phyloP scores from a whole-genome alignment of 371 early-diverging fungal genomes.

The Apophysomyces variabilis region DNA sequence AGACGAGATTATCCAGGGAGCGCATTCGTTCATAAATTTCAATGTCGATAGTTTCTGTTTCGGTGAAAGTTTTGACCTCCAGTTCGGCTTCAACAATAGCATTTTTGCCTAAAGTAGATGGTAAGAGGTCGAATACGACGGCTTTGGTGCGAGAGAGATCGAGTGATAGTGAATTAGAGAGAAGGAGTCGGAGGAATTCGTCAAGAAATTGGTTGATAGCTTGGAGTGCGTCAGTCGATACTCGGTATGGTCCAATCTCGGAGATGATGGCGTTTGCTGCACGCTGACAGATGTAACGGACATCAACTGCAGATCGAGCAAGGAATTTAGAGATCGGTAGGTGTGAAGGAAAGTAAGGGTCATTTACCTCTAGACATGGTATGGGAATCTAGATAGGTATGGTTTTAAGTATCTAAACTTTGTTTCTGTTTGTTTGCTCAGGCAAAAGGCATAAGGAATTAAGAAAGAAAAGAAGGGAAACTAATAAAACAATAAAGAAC shows the following conservation, averaged over 20 bases:
- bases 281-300: conserved; percentile 60
- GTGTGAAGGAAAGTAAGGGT: neutral
- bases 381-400: conserved; percentile 8
- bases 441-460: conserved; percentile 10
- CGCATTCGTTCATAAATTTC: conserved; percentile 45
- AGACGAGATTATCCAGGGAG: conserved; percentile 18
- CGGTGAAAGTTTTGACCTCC: conserved; percentile 59
- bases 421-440: conserved; percentile 11
- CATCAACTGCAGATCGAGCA: conserved; percentile 7
- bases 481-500: conserved; percentile 7
- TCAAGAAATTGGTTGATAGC: conserved; percentile 66
- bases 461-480: conserved; percentile 2
- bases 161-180: conserved; percentile 49
- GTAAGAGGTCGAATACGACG: conserved; percentile 48
- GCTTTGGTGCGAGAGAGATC: conserved; percentile 57
- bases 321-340: too few species aligned
- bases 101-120: conserved; percentile 60
- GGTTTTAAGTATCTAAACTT: conserved; percentile 2
- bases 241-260: conserved; percentile 59
- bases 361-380: conserved; percentile 17
- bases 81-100: conserved; percentile 72
- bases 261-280: conserved; percentile 71
- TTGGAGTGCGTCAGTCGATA: conserved; percentile 65
- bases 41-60: conserved; percentile 35
- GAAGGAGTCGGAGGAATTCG: conserved; percentile 56